These are phyloP conservation scores for Drechslerella coelobrocha DNA, from an alignment of 2,329 filamentous ascomycete genomes.

Conservation along the genomic window DNA sequence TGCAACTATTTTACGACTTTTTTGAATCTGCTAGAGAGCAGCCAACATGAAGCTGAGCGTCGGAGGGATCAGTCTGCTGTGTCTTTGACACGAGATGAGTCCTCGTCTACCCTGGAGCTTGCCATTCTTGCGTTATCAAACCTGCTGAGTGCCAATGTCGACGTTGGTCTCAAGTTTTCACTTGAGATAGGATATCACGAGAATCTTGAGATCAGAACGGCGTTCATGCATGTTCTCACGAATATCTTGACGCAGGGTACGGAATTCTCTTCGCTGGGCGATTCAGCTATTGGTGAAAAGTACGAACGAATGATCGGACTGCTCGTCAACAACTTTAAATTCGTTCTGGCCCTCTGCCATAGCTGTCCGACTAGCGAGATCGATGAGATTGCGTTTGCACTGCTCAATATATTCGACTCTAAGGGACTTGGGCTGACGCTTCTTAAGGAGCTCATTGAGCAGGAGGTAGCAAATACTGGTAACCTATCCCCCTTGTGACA, in stretches of 20 bases:
- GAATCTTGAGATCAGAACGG: slow-evolving; percentile 72
- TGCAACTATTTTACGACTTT: slow-evolving; percentile 75
- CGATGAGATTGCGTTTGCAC: slow-evolving; percentile 71
- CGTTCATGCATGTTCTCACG: slow-evolving; percentile 73
- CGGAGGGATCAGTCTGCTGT: slow-evolving; percentile 54
- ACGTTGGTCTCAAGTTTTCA: slow-evolving; percentile 74
- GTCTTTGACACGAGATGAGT: slow-evolving; percentile 63
- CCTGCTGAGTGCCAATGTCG: slow-evolving; percentile 73
- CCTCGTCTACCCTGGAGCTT: slow-evolving; percentile 66
- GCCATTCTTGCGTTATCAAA: slow-evolving; percentile 74
- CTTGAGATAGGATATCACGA: slow-evolving; percentile 74
- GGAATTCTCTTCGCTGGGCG: slow-evolving; percentile 73
- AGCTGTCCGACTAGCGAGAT: slow-evolving; percentile 73
- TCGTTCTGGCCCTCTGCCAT: slow-evolving; percentile 70
- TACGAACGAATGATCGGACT: slow-evolving; percentile 71
- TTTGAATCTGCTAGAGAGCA: slow-evolving; percentile 65
- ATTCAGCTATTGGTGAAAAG: slow-evolving; percentile 72
- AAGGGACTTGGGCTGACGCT: slow-evolving; percentile 69
- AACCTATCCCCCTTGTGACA: slow-evolving; percentile 18
- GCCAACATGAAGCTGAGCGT: slow-evolving; percentile 52
- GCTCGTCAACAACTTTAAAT: slow-evolving; percentile 68
- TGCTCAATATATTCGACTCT: slow-evolving; percentile 74
- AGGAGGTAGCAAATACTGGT: slow-evolving; percentile 73
- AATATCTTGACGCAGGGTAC: slow-evolving; percentile 75
- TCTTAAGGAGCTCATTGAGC: slow-evolving; percentile 71